Evolutionary conservation across 1,139 yeast genomes (phyloP).

Genomic region (Wickerhamomyces sp.): DNA sequence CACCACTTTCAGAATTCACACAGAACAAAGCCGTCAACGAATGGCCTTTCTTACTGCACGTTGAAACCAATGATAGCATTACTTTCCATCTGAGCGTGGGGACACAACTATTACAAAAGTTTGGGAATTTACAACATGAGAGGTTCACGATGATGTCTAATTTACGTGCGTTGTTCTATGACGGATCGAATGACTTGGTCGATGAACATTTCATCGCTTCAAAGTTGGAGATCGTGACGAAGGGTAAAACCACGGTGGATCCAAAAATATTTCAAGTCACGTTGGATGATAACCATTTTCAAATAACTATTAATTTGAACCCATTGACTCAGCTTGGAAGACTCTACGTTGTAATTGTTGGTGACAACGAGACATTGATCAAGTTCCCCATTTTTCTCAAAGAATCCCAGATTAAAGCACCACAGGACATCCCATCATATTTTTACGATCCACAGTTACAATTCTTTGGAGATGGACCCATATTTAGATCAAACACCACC

Average conservation of each 20-base stretch:
- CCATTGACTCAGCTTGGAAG: conserved; percentile 6
- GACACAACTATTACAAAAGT: background rate
- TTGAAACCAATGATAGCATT: conserved; percentile 3
- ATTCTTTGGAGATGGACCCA: conserved; percentile 8
- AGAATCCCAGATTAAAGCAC: background rate
- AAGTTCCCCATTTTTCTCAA: conserved; percentile 2
- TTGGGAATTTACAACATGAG: background rate
- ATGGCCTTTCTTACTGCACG: conserved; percentile 8
- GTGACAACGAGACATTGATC: conserved; percentile 3
- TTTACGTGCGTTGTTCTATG: conserved; percentile 1
- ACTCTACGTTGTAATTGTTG: conserved; percentile 7
- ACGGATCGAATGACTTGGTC: background rate
- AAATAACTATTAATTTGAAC: conserved; percentile 1
- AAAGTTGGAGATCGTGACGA: background rate
- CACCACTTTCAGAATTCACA: conserved; percentile 6
- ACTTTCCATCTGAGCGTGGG: conserved; percentile 2
- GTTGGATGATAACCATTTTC: background rate
- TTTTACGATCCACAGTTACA: background rate
- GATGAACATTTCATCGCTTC: conserved; percentile 2
- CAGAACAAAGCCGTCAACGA: conserved; percentile 9
- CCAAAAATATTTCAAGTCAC: conserved; percentile 1
- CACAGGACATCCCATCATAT: background rate
- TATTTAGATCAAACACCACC: conserved; percentile 7
- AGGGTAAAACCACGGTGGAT: conserved; percentile 3
- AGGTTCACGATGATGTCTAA: conserved; percentile 1